Conservation (phyloP, 345 rosid genomes). For the Iberis pinnata region DNA sequence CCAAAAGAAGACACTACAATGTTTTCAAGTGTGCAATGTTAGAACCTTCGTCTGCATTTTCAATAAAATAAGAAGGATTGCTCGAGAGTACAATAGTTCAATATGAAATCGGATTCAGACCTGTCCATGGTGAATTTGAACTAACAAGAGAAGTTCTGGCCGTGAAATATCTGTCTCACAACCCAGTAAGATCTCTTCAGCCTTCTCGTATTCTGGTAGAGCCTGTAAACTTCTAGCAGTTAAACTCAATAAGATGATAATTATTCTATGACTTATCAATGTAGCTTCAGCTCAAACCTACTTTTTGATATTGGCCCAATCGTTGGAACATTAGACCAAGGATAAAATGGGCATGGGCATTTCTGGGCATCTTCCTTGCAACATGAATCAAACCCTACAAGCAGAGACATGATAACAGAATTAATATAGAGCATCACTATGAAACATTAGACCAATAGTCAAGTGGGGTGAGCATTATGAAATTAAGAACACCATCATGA, state of each 20-base stretch:
- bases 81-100: background rate
- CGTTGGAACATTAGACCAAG: conserved; percentile 95
- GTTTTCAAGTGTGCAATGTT: conserved; percentile 12
- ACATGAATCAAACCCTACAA: conserved; percentile 85
- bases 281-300: conserved; percentile 30
- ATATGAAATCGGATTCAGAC: conserved; percentile 20
- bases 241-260: conserved; percentile 11
- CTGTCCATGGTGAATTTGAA: conserved; percentile 98
- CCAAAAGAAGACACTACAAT: conserved; percentile 69
- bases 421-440: background rate
- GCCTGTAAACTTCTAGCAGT: conserved; percentile 47
- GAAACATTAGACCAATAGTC: background rate
- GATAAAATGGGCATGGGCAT: conserved; percentile 93
- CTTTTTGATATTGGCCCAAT: conserved; percentile 87
- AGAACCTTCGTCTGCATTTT: background rate
- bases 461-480: background rate
- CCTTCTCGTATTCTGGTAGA: conserved; percentile 75
- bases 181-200: conserved; percentile 71
- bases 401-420: conserved; percentile 7
- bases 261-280: background rate
- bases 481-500: background rate
- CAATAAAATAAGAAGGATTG: background rate
- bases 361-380: conserved; percentile 93
- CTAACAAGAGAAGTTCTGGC: conserved; percentile 81
- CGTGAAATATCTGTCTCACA: conserved; percentile 82